Base-by-base conservation (phyloP, 2,329 filamentous ascomycete genomes). In the Clonostachys rosea region DNA sequence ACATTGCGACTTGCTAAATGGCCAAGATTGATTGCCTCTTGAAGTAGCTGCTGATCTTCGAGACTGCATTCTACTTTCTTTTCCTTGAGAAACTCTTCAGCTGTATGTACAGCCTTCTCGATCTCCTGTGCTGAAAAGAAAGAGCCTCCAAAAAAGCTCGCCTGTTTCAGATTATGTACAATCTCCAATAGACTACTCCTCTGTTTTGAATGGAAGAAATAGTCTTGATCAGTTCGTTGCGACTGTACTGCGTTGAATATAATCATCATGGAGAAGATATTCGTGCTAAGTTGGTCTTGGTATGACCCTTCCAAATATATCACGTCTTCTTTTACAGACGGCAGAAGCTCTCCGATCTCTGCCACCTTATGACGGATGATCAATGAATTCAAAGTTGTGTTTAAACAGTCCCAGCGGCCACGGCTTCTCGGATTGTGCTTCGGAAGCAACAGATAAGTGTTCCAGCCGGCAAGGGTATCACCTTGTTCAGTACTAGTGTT, bases 191-290 rank as follows among this genome's bases (percentile, higher is more conserved):
- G 70, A 37, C 77, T 75, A 51, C 83, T 85, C 33, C 79, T 71
- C 56, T 91, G 91, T 12, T 78, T 82, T 1, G 81, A 78, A 56
- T 96, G 87, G 56, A 96, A 96, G 52, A 97, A 86, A 60, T 96
- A 96, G 61, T 96, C 91, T 47, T 80, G 74, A 56, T 92, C 92
- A 0, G 79, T 83, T 11, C 91, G 76, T 59, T 96, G 89, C 6
- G 91, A 96, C 20, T 91, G 91, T 1, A 97, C 83, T 0, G 90
- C 84, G 59, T 97, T 97, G 54, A 89, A 85, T 3, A 88, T 84
- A 42, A 96, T 81, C 59, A 89, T 83, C 66, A 94, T 87, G 1
- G 89, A 80, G 59, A 96, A 96, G 1, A 95, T 67, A 54, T 96
- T 96, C 24, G 91, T 75, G 0, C 86, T 89, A 10, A 96, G 64